A percentile compares a stretch with the other conserved stretches of the same genome.
These are phyloP conservation scores for Leptomonas pyrrhocoris DNA, from an alignment of 208 protist species.

Conservation along the genomic window DNA sequence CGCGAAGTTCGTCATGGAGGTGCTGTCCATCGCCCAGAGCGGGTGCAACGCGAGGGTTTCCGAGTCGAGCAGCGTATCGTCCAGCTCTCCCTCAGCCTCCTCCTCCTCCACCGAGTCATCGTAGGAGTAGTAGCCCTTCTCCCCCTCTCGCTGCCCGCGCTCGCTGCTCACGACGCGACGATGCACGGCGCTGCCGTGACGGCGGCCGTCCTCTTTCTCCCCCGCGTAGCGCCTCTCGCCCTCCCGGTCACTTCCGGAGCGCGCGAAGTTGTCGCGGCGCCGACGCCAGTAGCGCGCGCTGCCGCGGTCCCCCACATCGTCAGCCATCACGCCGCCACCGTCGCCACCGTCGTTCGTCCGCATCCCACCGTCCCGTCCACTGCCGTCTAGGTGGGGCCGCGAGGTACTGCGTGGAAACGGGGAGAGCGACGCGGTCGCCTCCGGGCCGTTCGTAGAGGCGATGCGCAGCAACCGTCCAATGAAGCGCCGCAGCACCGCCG, in stretches of 20 bases:
- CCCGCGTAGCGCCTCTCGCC: not conserved
- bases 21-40: slow-evolving; percentile 62
- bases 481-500: slow-evolving; percentile 36
- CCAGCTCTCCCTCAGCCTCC: not conserved
- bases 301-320: slow-evolving; percentile 3
- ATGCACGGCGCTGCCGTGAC: not conserved
- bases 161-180: slow-evolving; percentile 4
- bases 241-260: slow-evolving; percentile 12
- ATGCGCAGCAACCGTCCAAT: slow-evolving; percentile 37
- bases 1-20: slow-evolving; percentile 63
- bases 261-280: not conserved
- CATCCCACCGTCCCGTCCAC: slow-evolving; percentile 6
- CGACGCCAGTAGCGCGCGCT: not conserved
- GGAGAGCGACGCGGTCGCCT: not conserved
- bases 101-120: not conserved
- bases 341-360: not conserved
- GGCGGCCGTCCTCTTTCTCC: not conserved
- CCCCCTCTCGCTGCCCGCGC: not conserved
- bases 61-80: slow-evolving; percentile 30
- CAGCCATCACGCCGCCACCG: not conserved
- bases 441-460: slow-evolving; percentile 18
- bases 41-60: slow-evolving; percentile 48
- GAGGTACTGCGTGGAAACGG: slow-evolving; percentile 11
- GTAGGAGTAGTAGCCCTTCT: slow-evolving; percentile 2
- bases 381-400: slow-evolving; percentile 4